Conservation (phyloP, 139 green algal species). For the Micractinium sp. region DNA sequence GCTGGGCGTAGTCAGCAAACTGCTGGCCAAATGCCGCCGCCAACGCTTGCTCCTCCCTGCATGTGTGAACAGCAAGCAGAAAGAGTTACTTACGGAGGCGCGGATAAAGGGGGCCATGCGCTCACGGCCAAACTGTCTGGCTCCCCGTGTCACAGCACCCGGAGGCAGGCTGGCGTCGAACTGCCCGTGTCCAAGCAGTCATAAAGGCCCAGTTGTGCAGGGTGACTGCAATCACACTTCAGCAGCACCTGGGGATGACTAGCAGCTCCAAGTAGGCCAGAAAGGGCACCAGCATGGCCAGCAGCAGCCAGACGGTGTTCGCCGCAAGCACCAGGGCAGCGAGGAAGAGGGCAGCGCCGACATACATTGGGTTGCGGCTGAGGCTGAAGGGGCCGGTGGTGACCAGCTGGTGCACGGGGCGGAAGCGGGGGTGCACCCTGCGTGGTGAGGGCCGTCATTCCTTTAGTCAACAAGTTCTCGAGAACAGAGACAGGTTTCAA, state of each 20-base stretch:
- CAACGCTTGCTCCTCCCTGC: neutral
- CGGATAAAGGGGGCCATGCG: too few relatives aligned
- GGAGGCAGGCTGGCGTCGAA: too few relatives aligned
- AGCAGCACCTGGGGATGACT: neutral
- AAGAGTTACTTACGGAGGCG: too few relatives aligned
- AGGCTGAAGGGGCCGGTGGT: neutral
- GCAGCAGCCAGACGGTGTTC: conserved; percentile 3
- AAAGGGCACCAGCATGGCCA: neutral
- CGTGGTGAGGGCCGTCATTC: too few relatives aligned
- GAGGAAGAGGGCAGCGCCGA: neutral
- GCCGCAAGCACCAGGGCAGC: neutral
- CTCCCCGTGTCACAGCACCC: too few relatives aligned
- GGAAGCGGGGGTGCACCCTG: conserved; percentile 1
- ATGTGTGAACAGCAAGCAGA: neutral
- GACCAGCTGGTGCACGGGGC: neutral
- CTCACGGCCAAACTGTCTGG: too few relatives aligned
- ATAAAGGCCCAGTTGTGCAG: too few relatives aligned
- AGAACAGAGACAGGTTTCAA: too few relatives aligned
- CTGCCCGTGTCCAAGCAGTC: too few relatives aligned
- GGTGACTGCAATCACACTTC: too few relatives aligned
- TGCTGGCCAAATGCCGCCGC: neutral
- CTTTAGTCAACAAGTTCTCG: too few relatives aligned
- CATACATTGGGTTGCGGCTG: neutral
- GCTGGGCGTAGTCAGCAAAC: neutral
- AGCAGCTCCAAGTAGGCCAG: neutral